Evolutionary conservation across 495 filamentous ascomycete species (phyloP), one percentile per base, ranked within the genome.

Genomic region (Podospora australis): DNA sequence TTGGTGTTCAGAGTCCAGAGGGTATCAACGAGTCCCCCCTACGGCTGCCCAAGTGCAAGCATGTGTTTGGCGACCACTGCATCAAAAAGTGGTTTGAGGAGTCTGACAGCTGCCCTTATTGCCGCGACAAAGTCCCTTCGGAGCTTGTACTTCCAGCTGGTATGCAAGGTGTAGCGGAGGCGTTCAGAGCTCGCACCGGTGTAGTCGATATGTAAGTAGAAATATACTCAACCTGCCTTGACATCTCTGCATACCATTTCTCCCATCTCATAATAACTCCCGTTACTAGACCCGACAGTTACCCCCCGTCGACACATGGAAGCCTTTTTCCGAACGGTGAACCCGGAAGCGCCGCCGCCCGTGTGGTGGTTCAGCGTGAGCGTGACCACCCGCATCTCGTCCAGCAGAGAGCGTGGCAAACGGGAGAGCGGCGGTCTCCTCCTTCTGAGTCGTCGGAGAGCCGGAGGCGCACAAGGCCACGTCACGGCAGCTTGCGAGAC

Each of bases 71-170:
- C 16, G 71, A 78, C 40, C 69, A 73, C 40, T 81, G 78, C 59
- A 78, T 81, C 54, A 78, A 77, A 56, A 78, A 76, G 52, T 81
- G 78, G 78, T 72, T 80, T 41, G 63, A 77, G 36, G 77, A 81
- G 43, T 72, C 74, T 1, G 74, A 77, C 50, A 79, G 67, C 46
- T 81, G 78, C 53, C 78, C 78, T 0, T 77, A 78, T 52, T 81
- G 78, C 46, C 68, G 78, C 11, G 72, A 78, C 48, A 77, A 77
- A 46, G 64, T 80, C 9, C 75, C 67, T 11, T 77, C 77, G 13
- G 74, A 79, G 42, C 58, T 51, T 6, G 45, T 38, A 19, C n/a
- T 52, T 3, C 47, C 44, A 1, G 24, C 52, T 22, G 39, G 26
- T 17, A 20, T 39, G 46, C 53, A 9, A 30, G 59, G 8, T 46